Conservation (phyloP, 1,284 basidiomycete genomes). For the Leucocoprinus gongylophorus region DNA sequence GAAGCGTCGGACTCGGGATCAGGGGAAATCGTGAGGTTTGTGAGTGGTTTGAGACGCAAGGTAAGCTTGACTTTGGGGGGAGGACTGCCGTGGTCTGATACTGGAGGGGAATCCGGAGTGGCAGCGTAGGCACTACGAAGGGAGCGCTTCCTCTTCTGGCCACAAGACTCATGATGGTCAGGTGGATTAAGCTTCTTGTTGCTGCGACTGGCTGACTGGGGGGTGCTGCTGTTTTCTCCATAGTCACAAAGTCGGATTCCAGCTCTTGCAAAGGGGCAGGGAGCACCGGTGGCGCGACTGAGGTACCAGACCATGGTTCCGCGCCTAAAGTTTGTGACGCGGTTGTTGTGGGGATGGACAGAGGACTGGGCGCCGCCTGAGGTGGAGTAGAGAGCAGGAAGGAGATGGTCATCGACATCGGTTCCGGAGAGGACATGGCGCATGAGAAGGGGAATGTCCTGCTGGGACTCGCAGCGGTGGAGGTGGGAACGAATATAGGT, state of each 20-base stretch:
- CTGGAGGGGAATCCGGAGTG: constrained; percentile 28
- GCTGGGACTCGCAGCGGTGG: constrained; percentile 58
- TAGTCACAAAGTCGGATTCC: constrained; percentile 68
- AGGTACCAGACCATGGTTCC: constrained; percentile 77
- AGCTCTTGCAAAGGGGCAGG: constrained; percentile 63
- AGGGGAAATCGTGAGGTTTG: constrained; percentile 17
- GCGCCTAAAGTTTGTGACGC: constrained; percentile 66
- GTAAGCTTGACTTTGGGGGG: constrained; percentile 63
- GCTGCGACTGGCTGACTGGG: neutral
- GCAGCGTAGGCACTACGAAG: constrained; percentile 38
- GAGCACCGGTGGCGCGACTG: constrained; percentile 61
- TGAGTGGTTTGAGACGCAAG: constrained; percentile 47
- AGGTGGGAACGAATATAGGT: constrained; percentile 69
- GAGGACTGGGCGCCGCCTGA: constrained; percentile 57
- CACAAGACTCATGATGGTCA: constrained; percentile 34
- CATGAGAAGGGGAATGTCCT: constrained; percentile 65
- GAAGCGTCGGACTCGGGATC: constrained; percentile 25
- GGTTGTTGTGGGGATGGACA: constrained; percentile 37
- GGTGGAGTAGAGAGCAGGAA: constrained; percentile 61
- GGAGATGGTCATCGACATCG: constrained; percentile 59
- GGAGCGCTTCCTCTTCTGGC: constrained; percentile 65
- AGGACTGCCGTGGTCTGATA: constrained; percentile 37
- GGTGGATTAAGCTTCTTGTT: constrained; percentile 24
- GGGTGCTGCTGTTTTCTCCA: constrained; percentile 36
- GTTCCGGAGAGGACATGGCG: constrained; percentile 69